Base-by-base conservation (phyloP, 495 filamentous ascomycete genomes). In the Aspergillus baeticus region DNA sequence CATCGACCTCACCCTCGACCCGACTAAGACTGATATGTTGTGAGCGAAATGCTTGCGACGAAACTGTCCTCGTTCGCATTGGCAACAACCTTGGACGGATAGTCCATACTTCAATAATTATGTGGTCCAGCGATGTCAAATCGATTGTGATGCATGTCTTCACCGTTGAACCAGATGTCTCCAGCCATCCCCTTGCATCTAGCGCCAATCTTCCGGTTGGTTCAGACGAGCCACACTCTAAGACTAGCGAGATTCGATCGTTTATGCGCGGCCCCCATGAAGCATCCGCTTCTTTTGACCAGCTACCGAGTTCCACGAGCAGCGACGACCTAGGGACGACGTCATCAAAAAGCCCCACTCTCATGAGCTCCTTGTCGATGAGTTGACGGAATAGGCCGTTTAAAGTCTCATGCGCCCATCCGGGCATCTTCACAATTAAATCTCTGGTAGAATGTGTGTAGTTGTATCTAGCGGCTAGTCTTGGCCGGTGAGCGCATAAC, bases 391-490 rank as follows among this genome's bases (percentile, higher is more conserved):
- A 54, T n/a, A 54, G 13, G 3, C 51, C 51, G 10, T 21, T 54
- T 20, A 44, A 1, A 15, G 22, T 43, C 36, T 54, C 51, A 44
- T 54, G 51, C 33, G 37, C 37, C 5, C 15, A 42, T 26, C 20
- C 2, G 38, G 51, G 38, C 38, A 54, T 54, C 38, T 42, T 54
- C n/a, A n/a, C n/a, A n/a, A n/a, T n/a, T n/a, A n/a, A n/a, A n/a
- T n/a, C n/a, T n/a, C n/a, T n/a, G n/a, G n/a, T n/a, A n/a, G n/a
- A n/a, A n/a, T n/a, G n/a, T n/a, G n/a, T n/a, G n/a, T n/a, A n/a
- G n/a, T n/a, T n/a, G n/a, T n/a, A n/a, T n/a, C n/a, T n/a, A n/a
- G n/a, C n/a, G n/a, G n/a, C n/a, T n/a, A n/a, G n/a, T n/a, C n/a
- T n/a, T n/a, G n/a, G n/a, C n/a, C n/a, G n/a, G n/a, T n/a, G n/a